Percentiles rank a stretch among this genome's conserved stretches.
Evolutionary conservation across 805 yeast genomes (phyloP).

Genomic region (Saccharomycopsis fibuligera): DNA sequence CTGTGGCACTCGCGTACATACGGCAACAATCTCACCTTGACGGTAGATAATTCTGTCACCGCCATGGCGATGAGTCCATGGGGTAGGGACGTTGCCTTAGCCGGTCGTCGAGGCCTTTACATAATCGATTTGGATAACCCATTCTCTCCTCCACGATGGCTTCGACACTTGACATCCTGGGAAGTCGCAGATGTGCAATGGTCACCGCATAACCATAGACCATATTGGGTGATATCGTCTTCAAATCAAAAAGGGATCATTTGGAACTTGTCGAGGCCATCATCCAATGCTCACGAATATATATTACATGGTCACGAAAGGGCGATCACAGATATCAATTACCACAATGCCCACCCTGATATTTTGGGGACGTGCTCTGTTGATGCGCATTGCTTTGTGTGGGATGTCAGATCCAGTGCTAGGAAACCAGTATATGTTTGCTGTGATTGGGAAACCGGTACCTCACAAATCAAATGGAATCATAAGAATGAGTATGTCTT

Average conservation of each 20-base stretch:
- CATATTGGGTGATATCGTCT: conserved; percentile 89
- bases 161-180: conserved; percentile 90
- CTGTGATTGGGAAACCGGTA: conserved; percentile 95
- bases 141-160: conserved; percentile 88
- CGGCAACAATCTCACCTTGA: conserved; percentile 13
- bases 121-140: conserved; percentile 95
- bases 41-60: conserved; percentile 74
- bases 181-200: conserved; percentile 99
- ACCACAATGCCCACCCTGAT: conserved; percentile 84
- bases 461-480: conserved; percentile 94
- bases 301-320: conserved; percentile 88
- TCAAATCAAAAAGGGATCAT: conserved; percentile 92
- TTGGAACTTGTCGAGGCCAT: conserved; percentile 77
- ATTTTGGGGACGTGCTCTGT: conserved; percentile 87
- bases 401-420: conserved; percentile 82
- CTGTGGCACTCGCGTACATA: conserved; percentile 14
- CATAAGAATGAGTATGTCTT: conserved; percentile 64
- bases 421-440: conserved; percentile 64
- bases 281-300: conserved; percentile 67
- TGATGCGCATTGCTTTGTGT: conserved; percentile 77
- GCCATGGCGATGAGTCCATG: conserved; percentile 86
- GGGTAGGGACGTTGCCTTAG: conserved; percentile 90
- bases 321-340: conserved; percentile 93
- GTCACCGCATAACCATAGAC: conserved; percentile 85
- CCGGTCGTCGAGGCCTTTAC: conserved; percentile 73